A percentile compares a stretch with the other conserved stretches of the same genome.
Conservation (phyloP, 2,329 filamentous ascomycete species). For the Botrytis hyacinthi region DNA sequence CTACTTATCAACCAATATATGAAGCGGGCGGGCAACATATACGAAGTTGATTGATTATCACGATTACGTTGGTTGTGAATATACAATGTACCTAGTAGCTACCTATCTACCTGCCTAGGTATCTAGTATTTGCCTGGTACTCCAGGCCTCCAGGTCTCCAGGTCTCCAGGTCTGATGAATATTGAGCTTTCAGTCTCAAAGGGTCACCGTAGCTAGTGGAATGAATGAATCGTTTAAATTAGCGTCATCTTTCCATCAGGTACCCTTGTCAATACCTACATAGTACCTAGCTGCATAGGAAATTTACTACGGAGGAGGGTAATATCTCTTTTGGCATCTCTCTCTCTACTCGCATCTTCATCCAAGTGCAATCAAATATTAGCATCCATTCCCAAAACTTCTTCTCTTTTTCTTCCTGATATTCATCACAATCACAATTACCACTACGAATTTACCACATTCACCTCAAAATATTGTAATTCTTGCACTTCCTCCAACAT, state of each 20-base stretch:
- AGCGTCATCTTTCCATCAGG: neutral
- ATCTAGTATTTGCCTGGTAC: too few species aligned
- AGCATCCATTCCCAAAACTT: neutral
- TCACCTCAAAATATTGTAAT: neutral
- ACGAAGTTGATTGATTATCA: slow-evolving; percentile 9
- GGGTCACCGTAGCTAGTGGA: slow-evolving; percentile 10
- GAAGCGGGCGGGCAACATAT: neutral
- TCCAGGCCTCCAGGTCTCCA: too few species aligned
- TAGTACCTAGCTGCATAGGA: neutral
- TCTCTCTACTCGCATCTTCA: neutral
- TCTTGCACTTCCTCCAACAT: neutral
- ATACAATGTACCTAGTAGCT: neutral
- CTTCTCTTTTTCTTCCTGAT: neutral
- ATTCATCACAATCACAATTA: neutral
- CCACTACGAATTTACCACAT: neutral
- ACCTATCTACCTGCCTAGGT: too few species aligned
- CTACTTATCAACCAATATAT: neutral
- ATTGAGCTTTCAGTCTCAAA: neutral
- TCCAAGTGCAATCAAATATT: neutral
- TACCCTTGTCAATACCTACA: neutral
- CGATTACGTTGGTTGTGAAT: neutral
- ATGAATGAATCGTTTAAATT: neutral
- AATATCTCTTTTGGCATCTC: neutral
- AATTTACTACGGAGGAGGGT: neutral
- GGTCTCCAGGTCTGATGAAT: neutral